Evolutionary conservation across 257 asterid species (phyloP), one percentile per base, ranked within the genome.

Genomic region (Petrea volubilis): DNA sequence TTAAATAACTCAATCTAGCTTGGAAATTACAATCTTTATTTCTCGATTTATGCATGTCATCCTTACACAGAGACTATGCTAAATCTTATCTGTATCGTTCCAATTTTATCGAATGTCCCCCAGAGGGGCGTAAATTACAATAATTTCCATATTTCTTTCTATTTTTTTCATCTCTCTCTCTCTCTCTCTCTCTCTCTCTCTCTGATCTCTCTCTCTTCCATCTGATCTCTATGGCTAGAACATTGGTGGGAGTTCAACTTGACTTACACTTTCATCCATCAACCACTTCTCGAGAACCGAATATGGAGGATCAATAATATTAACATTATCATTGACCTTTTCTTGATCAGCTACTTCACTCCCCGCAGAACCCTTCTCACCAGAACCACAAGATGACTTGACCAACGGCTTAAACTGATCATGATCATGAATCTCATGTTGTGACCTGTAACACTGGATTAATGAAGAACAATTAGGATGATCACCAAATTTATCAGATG

Each of bases 231-330:
- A 12, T 13, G 14, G 14, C 67, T 78, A 84, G 82, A 83, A 85
- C 28, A 86, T 74, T 52, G 83, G 36, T 41, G 85, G 78, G 50
- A 86, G 70, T 72, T 75, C 89, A 10, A 72, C 85, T 50, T 83
- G 88, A 25, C 52, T 73, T 4, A 70, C 73, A 64, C 80, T 80
- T 76, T 90, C 94, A 41, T 90, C 95, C 75, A 82, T 49, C 49
- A 86, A 50, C 96, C 91, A 90, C 24, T 84, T 88, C 49, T 87
- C 95, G 62, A 87, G 83, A 78, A 75, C 85, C 13, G 88, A 72
- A 5, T 85, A 68, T 43, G 91, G 85, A 28, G 87, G 82, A 75
- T 72, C 44, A 7, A 40, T 77, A 1, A 69, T 79, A 4, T 17
- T 10, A 4, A 17, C 7, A 14, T 61, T n/a, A 75, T 60, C 72